These are phyloP conservation scores for Hemisphaericaspora subhashii DNA, from an alignment of 1,139 yeast species.

Conservation along the genomic window DNA sequence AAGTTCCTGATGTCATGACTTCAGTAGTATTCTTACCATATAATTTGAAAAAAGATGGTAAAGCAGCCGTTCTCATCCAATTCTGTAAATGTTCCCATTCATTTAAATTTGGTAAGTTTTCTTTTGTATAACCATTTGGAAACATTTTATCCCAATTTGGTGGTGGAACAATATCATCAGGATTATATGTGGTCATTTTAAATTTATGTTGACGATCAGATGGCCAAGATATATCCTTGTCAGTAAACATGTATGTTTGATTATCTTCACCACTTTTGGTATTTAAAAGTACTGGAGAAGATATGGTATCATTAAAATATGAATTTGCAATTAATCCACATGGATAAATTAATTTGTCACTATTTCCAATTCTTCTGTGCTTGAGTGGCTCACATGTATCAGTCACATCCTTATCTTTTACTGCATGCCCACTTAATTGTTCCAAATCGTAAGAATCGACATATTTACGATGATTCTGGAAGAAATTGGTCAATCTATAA, in stretches of 20 bases:
- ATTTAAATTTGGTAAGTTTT: conserved; percentile 70
- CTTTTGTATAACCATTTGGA: conserved; percentile 88
- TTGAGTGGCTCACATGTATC: conserved; percentile 63
- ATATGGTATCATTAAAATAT: conserved; percentile 80
- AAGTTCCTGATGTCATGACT: conserved; percentile 55
- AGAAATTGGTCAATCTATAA: conserved; percentile 71
- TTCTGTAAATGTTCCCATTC: conserved; percentile 53
- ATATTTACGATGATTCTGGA: conserved; percentile 76
- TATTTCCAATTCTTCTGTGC: conserved; percentile 33
- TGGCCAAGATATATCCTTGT: conserved; percentile 82
- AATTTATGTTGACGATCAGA: conserved; percentile 71
- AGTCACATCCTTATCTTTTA: conserved; percentile 42
- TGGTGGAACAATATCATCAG: conserved; percentile 84
- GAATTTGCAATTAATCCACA: conserved; percentile 97
- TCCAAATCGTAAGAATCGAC: conserved; percentile 67
- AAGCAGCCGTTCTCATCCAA: conserved; percentile 86
- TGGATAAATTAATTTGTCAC: conserved; percentile 60
- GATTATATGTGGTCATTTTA: conserved; percentile 72
- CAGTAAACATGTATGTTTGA: conserved; percentile 60
- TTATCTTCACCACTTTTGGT: conserved; percentile 41
- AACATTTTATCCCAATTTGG: conserved; percentile 85
- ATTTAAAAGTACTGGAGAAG: conserved; percentile 47
- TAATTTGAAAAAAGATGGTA: conserved; percentile 66
- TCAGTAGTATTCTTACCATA: conserved; percentile 57
- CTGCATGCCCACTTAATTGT: conserved; percentile 66